phyloP scores from a whole-genome alignment of 257 asterid genomes.

The Gentiana macrophylla region DNA sequence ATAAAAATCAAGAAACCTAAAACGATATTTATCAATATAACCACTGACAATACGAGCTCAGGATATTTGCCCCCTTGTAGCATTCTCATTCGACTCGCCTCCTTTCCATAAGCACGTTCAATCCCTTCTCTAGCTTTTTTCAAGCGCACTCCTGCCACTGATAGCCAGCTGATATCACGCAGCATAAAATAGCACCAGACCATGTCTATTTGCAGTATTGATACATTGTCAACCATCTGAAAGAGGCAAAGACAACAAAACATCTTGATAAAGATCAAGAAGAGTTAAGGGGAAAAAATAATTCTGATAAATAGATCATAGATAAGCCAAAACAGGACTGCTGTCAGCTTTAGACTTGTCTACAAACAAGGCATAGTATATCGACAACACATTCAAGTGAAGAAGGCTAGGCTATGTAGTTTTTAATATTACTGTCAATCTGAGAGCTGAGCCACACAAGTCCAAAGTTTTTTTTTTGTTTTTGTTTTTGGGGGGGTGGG shows the following conservation, averaged over 20 bases:
- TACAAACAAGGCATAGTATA: too few relatives aligned
- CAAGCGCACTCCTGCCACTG: slow-evolving; percentile 81
- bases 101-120: slow-evolving; percentile 92
- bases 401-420: not conserved
- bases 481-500: too few relatives aligned
- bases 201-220: slow-evolving; percentile 91
- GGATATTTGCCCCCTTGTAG: slow-evolving; percentile 82
- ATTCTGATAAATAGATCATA: not conserved
- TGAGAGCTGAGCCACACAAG: too few relatives aligned
- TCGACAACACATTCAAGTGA: not conserved
- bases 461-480: too few relatives aligned
- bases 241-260: slow-evolving; percentile 11
- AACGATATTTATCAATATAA: not conserved
- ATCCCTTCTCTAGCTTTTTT: slow-evolving; percentile 82
- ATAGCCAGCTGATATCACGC: slow-evolving; percentile 81
- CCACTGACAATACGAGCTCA: slow-evolving; percentile 71
- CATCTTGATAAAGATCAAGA: not conserved
- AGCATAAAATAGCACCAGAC: slow-evolving; percentile 99
- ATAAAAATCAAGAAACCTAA: not conserved
- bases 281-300: not conserved
- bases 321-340: not conserved
- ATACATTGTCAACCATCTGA: slow-evolving; percentile 87
- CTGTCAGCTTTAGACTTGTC: not conserved
- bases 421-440: too few relatives aligned
- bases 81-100: slow-evolving; percentile 68